Base-by-base conservation (phyloP, 164 flowering plant genomes). In the Kalanchoe fedtschenkoi region DNA sequence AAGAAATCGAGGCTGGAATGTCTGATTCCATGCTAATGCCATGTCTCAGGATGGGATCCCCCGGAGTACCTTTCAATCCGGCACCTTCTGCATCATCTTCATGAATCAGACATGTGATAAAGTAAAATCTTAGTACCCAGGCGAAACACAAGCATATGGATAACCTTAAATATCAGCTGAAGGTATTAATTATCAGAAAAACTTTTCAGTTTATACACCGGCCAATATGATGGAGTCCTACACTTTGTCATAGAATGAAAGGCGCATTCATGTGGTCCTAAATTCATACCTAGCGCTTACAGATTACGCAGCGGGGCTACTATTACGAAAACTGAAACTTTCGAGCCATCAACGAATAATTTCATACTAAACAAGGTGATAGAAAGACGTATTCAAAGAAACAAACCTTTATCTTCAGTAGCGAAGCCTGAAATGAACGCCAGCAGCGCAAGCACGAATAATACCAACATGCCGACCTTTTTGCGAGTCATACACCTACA, bases 401-500 rank as follows among this genome's bases (percentile, higher is more conserved):
- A 66, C 73, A 17, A 64, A 83, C 89, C 89, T 84, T 69, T 81
- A 51, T 62, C 66, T 34, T 77, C 73, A 1, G 65, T 55, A 43
- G 69, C 69, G 62, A 74, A 75, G 14, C 80, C 81, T 32, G 72
- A 63, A 9, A 71, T 15, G 19, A 80, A 78, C 21, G 75, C 80
- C 33, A 78, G 15, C 29, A 74, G 62, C 8, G 84, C 79, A 51
- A 80, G 69, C 30, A n/a, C 63, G 39, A 68, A 61, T 61, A 84
- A 58, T 14, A 80, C 67, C 60, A 84, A 69, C 96, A 91, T 85
- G 34, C 80, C 86, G 17, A 85, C 76, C 64, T 71, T 70, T 69
- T 79, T 78, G 30, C 91, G 67, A 30, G 86, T 68, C 58, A 78
- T 57, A 41, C 57, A 73, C 68, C 80, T 76, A 71, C 72, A 81